A percentile compares a stretch with the other conserved stretches of the same genome.
Evolutionary conservation across 352 stramenopile genomes (phyloP).

Genomic region (Blastocystis sp.): DNA sequence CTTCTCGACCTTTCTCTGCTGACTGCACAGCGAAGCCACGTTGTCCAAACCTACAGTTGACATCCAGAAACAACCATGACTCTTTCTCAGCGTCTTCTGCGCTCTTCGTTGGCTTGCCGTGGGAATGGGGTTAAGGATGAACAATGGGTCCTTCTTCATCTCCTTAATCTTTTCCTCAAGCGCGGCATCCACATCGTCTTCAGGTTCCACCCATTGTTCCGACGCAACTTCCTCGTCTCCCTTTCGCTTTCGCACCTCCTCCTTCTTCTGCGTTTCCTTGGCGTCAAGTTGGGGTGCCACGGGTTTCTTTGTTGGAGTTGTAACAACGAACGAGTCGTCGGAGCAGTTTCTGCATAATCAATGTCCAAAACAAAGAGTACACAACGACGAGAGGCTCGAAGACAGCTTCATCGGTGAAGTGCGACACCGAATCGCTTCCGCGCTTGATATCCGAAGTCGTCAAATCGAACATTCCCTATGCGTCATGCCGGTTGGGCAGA

Average conservation of each 20-base stretch:
- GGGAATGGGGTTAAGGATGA: constrained; percentile 19
- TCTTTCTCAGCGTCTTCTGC: constrained; percentile 50
- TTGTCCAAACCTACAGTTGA: constrained; percentile 40
- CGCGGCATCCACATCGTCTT: background rate
- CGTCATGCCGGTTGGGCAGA: background rate
- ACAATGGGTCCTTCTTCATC: constrained; percentile 33
- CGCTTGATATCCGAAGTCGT: background rate
- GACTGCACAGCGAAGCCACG: background rate
- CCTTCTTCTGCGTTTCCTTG: background rate
- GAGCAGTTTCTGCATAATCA: constrained; percentile 6
- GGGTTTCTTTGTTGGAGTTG: background rate
- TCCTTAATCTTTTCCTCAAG: constrained; percentile 20
- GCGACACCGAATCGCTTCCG: background rate
- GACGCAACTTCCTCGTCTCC: background rate
- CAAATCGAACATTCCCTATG: constrained; percentile 59
- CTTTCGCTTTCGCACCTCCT: constrained; percentile 46
- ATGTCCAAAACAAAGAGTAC: background rate
- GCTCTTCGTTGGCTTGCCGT: constrained; percentile 31
- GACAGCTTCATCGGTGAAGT: background rate
- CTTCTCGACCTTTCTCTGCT: constrained; percentile 25
- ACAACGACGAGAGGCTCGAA: constrained; percentile 13
- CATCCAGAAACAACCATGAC: background rate
- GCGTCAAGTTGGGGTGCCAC: background rate
- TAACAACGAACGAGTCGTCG: background rate
- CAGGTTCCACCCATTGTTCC: constrained; percentile 29